These are phyloP conservation scores for Schwanniomyces sp. DNA, from an alignment of 805 yeast genomes.

Conservation along the genomic window DNA sequence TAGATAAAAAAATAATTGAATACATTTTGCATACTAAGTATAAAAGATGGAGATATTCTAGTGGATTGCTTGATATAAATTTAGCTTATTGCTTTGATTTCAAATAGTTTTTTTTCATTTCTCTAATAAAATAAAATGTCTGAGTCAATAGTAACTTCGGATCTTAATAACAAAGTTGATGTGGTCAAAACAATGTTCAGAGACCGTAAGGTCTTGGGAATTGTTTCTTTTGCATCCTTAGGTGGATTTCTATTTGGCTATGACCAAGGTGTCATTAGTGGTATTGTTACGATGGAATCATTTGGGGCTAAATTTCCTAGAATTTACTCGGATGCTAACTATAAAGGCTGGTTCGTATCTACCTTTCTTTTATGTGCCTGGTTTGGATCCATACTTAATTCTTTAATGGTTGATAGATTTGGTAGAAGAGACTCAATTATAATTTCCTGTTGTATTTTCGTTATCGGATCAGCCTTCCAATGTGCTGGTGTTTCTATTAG, in stretches of 20 bases:
- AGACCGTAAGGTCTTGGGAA: constrained; percentile 11
- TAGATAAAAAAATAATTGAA: no score
- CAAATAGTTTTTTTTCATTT: no score
- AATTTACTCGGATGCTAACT: constrained; percentile 14
- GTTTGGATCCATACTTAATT: constrained; percentile 65
- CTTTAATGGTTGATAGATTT: constrained; percentile 56
- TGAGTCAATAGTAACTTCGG: no score
- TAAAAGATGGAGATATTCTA: no score
- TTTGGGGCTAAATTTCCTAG: constrained; percentile 42
- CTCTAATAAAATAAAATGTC: no score
- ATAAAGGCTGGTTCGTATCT: constrained; percentile 18
- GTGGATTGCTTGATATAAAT: no score
- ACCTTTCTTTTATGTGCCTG: constrained; percentile 57
- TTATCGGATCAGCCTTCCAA: constrained; percentile 62
- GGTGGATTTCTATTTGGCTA: constrained; percentile 59
- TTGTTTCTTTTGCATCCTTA: constrained; percentile 12
- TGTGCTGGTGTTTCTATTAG: constrained; percentile 47
- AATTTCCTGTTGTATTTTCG: constrained; percentile 54
- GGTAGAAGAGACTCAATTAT: constrained; percentile 69
- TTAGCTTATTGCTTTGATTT: no score
- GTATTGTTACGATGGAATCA: constrained; percentile 47
- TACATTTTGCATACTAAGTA: no score
- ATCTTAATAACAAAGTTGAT: background rate
- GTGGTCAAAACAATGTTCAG: constrained; percentile 4
- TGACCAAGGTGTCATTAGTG: constrained; percentile 74